Evolutionary conservation across 352 stramenopile genomes (phyloP), one percentile per base, ranked within the genome.

Genomic region (Globisporangium heterothallicum): DNA sequence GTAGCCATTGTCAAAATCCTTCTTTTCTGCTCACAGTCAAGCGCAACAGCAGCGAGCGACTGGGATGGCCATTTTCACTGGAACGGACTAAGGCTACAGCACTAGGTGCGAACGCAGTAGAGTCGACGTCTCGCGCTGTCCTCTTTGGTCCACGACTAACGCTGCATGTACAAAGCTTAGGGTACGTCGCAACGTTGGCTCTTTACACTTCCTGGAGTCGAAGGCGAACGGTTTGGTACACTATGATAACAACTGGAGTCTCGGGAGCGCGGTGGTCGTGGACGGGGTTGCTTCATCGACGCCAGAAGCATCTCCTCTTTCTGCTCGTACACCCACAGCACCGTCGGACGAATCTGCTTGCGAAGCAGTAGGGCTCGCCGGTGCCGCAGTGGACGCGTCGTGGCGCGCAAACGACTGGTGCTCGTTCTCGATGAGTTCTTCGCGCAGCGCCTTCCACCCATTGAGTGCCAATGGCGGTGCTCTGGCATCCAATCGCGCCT

Each of bases 381-480:
- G 19, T 10, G 27, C 27, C 26, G 16, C 49, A 4, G 8, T 25
- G 13, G 21, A 9, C 8, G 42, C 24, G 4, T 56, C 49, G 29
- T 56, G 49, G 1, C 7, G 16, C 6, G 27, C 49, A 12, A 49
- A 44, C 2, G 5, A 14, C 40, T 49, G 36, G 29, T 56, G 46
- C 29, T 66, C 59, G 41, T 56, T 63, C 42, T 48, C 48, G 18
- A 66, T 66, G 29, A 66, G 59, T 29, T 63, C 44, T 13, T 66
- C 25, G 2, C 45, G 54, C 27, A 66, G 42, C 27, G 59, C 59
- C 36, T 65, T 65, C 58, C 58, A 65, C n/a, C 45, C 58, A 5
- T 46, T 18, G 12, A 65, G 52, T 27, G 30, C 48, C 9, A 65
- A 42, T n/a, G 42, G 34, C 4, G 52, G 43, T 8, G 55, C 49